Evolutionary conservation across 2,329 filamentous ascomycete genomes (phyloP), one percentile per base, ranked within the genome.

Genomic region (Decorospora gaudefroyi): DNA sequence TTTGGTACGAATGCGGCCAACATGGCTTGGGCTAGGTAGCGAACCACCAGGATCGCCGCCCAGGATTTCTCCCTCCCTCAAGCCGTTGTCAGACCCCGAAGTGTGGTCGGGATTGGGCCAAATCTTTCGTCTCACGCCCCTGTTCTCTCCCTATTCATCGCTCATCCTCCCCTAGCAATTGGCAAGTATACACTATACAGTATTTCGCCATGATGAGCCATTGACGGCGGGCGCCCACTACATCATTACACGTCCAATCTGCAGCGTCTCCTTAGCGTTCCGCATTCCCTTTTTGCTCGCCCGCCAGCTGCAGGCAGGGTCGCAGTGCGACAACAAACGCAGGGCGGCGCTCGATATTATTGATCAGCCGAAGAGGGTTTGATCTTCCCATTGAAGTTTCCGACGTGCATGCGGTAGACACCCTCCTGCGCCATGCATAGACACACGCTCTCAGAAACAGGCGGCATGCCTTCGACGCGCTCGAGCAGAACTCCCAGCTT

Each of bases 401-500:
- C 35, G 13, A 21, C 34, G 13, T 35, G 16, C 27, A 34, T 27
- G 30, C 27, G 13, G 25, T 31, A 18, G 23, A 36, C 39, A 39
- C 26, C 36, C 34, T 46, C 38, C 22, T 28, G 34, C 45, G 49
- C 46, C 46, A 69, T 68, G 66, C 64, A 69, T 57, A 59, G 66
- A 19, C 64, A 62, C 36, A 60, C 65, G n/a, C 51, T 61, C 33
- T 69, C 66, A 16, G 67, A 69, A 13, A 57, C 63, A 30, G 65
- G 58, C 36, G 61, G 63, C 36, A 52, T 68, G 44, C 50, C 55
- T 36, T 71, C 69, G 29, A 57, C 67, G 43, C 69, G 68, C 57
- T 69, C 65, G 13, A 70, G 67, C 54, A 64, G 65, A 45, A 64
- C 66, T 13, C 49, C 57, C 32, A 88, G 85, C 70, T 78, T 87